phyloP scores from a whole-genome alignment of 2,329 filamentous ascomycete genomes.

The Talaromyces pinophilus region DNA sequence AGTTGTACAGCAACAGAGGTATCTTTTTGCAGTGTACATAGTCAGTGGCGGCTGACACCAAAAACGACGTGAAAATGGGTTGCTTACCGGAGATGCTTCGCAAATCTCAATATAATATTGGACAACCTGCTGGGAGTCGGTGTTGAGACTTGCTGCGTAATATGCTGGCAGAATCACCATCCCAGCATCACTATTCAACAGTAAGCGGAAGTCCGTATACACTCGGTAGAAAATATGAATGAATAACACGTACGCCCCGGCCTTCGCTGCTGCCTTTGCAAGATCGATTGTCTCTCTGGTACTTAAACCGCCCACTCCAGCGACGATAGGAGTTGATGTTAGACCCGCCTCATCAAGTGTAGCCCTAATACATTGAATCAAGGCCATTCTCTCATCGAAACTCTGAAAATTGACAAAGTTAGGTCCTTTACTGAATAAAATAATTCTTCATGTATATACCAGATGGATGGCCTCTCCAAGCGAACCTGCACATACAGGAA shows the following conservation, averaged over 20 bases:
- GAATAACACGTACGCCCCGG: conserved; percentile 27
- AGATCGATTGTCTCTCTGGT: conserved; percentile 30
- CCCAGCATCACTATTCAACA: conserved; percentile 27
- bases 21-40: conserved; percentile 22
- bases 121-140: conserved; percentile 28
- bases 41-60: not conserved
- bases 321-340: conserved; percentile 28
- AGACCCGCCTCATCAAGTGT: conserved; percentile 28
- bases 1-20: conserved; percentile 30
- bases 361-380: conserved; percentile 28
- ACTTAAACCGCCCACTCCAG: conserved; percentile 29
- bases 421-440: not conserved
- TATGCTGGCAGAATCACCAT: conserved; percentile 32
- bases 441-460: conserved; percentile 17
- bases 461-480: conserved; percentile 31
- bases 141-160: conserved; percentile 30
- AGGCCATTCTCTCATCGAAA: conserved; percentile 25
- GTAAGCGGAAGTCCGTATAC: not conserved
- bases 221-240: not conserved
- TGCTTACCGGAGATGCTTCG: conserved; percentile 27
- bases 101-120: conserved; percentile 32
- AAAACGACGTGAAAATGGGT: no score
- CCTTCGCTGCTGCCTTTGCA: conserved; percentile 26
- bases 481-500: conserved; percentile 31
- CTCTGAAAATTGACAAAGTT: conserved; percentile 19